phyloP scores from a whole-genome alignment of 768 basidiomycete genomes.

The Trametes cingulata region DNA sequence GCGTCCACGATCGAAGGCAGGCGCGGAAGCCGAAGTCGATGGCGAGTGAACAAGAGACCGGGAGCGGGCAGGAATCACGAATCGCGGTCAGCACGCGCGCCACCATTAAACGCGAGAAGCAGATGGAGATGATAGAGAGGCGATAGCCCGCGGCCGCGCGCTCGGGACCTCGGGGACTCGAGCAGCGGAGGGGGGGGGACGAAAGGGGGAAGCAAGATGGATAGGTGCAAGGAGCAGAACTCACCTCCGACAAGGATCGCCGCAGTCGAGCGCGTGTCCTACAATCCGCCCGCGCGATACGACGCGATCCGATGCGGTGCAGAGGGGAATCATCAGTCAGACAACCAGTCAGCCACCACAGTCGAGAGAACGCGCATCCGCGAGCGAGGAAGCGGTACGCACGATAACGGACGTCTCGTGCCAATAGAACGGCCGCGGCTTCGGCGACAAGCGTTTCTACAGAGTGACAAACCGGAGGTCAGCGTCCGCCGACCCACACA shows the following conservation, averaged over 20 bases:
- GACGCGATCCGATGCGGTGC: neutral
- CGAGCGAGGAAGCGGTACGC: constrained; percentile 34
- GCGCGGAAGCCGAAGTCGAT: neutral
- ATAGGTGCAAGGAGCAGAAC: neutral
- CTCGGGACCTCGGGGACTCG: too few species aligned
- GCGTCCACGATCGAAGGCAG: neutral
- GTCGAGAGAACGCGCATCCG: neutral
- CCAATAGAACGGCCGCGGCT: constrained; percentile 60
- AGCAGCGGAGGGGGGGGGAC: neutral
- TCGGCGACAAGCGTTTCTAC: constrained; percentile 59
- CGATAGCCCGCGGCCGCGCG: too few species aligned
- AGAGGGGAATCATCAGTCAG: neutral
- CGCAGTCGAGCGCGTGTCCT: constrained; percentile 43
- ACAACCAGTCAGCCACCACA: neutral
- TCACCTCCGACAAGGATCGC: constrained; percentile 37
- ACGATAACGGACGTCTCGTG: constrained; percentile 75
- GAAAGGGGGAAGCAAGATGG: neutral
- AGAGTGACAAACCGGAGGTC: neutral
- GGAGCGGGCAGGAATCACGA: too few species aligned
- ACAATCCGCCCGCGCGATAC: neutral
- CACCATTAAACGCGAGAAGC: too few species aligned
- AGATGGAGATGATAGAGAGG: too few species aligned
- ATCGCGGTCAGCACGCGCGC: too few species aligned
- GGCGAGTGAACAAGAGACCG: neutral
- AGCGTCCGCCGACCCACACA: neutral